Evolutionary conservation across 2,329 filamentous ascomycete genomes (phyloP), one percentile per base, ranked within the genome.

Genomic region (Colletotrichum trifolii): DNA sequence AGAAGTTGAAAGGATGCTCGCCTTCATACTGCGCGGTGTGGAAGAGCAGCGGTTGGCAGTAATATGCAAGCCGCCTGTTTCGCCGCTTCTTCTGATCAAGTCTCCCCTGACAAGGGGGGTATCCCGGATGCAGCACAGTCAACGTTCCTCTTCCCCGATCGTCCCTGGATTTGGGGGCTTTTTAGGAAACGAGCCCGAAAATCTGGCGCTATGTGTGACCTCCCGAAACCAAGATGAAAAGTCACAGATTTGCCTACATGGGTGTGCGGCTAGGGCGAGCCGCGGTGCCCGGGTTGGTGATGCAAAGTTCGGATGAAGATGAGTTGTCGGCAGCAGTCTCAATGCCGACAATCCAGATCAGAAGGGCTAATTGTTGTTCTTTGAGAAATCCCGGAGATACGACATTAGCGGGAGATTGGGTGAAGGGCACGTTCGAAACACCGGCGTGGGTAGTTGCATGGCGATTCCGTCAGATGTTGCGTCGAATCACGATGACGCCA

Each of bases 181-280:
- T 34, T 57, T 45, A 46, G 39, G 52, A 9, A 36, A 39, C 8
- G 3, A 12, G 15, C 9, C 47, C 33, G 40, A 49, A 5, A 4
- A 12, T 52, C 13, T 46, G 7, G 25, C 50, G 57, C 57, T 55
- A 64, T 61, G 57, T 64, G 43, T 43, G 43, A 50, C 54, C 17
- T n/a, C 56, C 34, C 45, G 57, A 64, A 55, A 61, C 38, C 45
- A 40, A 39, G 36, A 33, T 43, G 42, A 53, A 53, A 54, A 47
- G 47, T 36, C 36, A 35, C 40, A 25, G 15, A 45, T 12, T 58
- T 11, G 17, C 17, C 17, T 45, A 38, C 10, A 34, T 54, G 42
- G 46, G 17, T 40, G 43, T 47, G 2, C 15, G 13, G 39, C 40
- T 52, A 40, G 13, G 46, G 17, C 50, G n/a, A 49, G 15, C 33